Evolutionary conservation across 2,329 filamentous ascomycete species (phyloP), one percentile per base, ranked within the genome.

Genomic region (Cercospora brassicicola): DNA sequence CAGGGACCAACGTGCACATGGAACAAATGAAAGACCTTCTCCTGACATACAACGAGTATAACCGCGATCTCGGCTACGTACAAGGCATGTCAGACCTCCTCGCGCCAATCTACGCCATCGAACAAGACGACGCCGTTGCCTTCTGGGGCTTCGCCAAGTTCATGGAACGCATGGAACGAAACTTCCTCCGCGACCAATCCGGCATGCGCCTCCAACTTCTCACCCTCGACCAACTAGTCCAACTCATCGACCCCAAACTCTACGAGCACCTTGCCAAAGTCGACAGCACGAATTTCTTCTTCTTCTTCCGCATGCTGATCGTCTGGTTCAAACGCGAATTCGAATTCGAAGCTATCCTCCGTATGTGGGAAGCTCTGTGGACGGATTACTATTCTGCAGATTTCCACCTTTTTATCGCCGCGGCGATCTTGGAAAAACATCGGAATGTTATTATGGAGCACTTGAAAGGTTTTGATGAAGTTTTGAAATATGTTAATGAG

Each of bases 1-100:
- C 90, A 3, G 95, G 95, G 70, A 99, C 95, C 57, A 99, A 99
- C 75, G 94, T 97, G 5, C 95, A 99, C 79, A 87, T 99, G 71
- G 95, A 99, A 81, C 95, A 99, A 82, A 92, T 99, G 88, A 99
- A 99, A 82, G 95, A 99, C 78, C 96, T 99, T 92, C 89, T 99
- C 0, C 86, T 99, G 18, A 98, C 95, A 0, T 99, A 99, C 80
- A 98, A 99, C 78, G 95, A 99, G 81, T 96, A 96, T 81, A 99
- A 99, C 82, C 91, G 89, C 67, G 92, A 95, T 67, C 86, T 99
- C 2, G 95, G 96, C 59, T 99, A 99, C 77, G 95, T 99, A 1
- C 95, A 99, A 82, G 95, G 95, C 69, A 99, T 99, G 95, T 97
- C 93, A 11, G 95, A 99, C 79, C 87, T 99, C 0, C 87, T 99